Evolutionary conservation across 1,284 basidiomycete species (phyloP).

Genomic region (Cutaneotrichosporon arboriforme): DNA sequence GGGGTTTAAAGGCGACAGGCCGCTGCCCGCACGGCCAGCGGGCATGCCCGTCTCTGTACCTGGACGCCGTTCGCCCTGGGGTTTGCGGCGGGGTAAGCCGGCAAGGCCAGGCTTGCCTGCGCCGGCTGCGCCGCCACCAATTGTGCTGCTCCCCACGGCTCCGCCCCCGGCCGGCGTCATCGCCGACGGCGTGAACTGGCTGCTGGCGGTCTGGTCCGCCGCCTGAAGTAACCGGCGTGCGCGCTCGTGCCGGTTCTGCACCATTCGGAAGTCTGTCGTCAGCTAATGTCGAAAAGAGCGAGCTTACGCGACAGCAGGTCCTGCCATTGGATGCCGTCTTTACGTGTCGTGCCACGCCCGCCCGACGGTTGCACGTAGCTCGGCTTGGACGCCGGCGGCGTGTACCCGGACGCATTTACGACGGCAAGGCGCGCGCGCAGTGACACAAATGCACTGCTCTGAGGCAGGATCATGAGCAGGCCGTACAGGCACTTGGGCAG

Average conservation of each 20-base stretch:
- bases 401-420: constrained; percentile 88
- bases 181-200: constrained; percentile 40
- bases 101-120: constrained; percentile 6
- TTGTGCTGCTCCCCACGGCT: too few relatives aligned
- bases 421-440: constrained; percentile 89
- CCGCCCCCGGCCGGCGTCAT: constrained; percentile 37
- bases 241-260: constrained; percentile 81
- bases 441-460: constrained; percentile 93
- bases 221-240: constrained; percentile 56
- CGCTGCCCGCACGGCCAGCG: constrained; percentile 9
- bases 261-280: constrained; percentile 60
- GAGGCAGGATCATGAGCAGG: constrained; percentile 92
- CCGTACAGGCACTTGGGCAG: constrained; percentile 98
- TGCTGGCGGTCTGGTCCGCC: constrained; percentile 19
- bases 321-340: constrained; percentile 90
- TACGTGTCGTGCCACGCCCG: constrained; percentile 65
- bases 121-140: constrained; percentile 1
- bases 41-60: not conserved
- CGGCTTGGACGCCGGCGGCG: constrained; percentile 52
- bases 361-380: constrained; percentile 32
- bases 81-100: constrained; percentile 15
- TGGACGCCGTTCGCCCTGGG: constrained; percentile 7
- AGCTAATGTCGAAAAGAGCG: not conserved
- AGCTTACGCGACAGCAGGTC: constrained; percentile 65
- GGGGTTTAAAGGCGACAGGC: constrained; percentile 44